Percentiles rank a stretch among this genome's conserved stretches.
Conservation (phyloP, 2,329 filamentous ascomycete genomes). For the Colletotrichum filicis region DNA sequence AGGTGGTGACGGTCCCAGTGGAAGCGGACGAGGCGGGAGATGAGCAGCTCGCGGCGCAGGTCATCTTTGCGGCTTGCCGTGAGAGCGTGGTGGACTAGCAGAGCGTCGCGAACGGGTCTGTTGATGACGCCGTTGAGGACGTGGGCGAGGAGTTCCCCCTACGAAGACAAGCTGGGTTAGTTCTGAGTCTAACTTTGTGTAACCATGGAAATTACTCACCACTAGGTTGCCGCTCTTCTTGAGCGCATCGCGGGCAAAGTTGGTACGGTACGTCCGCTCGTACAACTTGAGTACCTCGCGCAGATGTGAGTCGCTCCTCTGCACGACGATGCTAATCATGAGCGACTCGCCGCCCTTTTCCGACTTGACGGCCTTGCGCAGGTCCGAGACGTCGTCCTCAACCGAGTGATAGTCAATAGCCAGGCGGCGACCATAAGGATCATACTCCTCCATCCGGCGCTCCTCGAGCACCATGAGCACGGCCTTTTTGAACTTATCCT, state of each 20-base stretch:
- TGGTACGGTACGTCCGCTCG: conserved; percentile 76
- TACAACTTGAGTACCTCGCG: conserved; percentile 83
- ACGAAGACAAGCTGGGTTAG: conserved; percentile 14
- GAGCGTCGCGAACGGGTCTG: conserved; percentile 89
- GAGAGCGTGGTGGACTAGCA: conserved; percentile 91
- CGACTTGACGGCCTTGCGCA: conserved; percentile 75
- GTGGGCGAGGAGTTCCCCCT: conserved; percentile 95
- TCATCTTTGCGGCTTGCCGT: conserved; percentile 76
- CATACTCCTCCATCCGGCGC: conserved; percentile 82
- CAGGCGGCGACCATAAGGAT: conserved; percentile 69
- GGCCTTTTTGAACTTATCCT: conserved; percentile 94
- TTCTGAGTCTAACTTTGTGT: background rate
- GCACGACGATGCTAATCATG: conserved; percentile 87
- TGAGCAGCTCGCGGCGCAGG: conserved; percentile 85
- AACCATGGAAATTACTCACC: conserved; percentile 65
- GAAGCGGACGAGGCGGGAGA: conserved; percentile 85
- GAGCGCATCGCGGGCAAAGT: conserved; percentile 90
- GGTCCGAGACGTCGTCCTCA: conserved; percentile 76
- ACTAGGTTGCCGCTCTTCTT: conserved; percentile 92
- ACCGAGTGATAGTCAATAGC: conserved; percentile 69
- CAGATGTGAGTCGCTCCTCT: conserved; percentile 84
- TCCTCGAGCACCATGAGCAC: conserved; percentile 87
- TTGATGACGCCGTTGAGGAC: conserved; percentile 98
- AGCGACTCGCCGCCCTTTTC: conserved; percentile 87
- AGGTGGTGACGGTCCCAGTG: conserved; percentile 94